phyloP scores from a whole-genome alignment of 2,329 filamentous ascomycete genomes.

The Lecanicillium sp. region DNA sequence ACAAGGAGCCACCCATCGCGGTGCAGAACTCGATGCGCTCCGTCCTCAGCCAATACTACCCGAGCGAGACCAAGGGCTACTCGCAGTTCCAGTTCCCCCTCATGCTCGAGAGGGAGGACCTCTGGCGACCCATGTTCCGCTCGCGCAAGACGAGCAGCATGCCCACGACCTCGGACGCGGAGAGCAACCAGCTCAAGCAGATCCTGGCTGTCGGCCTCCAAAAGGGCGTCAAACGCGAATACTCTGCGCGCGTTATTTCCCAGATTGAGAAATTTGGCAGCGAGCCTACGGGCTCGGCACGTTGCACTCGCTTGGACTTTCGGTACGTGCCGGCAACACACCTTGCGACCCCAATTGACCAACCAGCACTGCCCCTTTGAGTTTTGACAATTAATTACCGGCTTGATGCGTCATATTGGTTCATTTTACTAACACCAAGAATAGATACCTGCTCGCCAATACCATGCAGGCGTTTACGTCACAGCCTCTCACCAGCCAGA shows the following conservation, averaged over 20 bases:
- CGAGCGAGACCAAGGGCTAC: slow-evolving; percentile 40
- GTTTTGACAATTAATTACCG: neutral
- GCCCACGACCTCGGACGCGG: slow-evolving; percentile 25
- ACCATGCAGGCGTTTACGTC: slow-evolving; percentile 54
- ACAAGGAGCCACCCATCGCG: slow-evolving; percentile 42
- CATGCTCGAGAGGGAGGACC: slow-evolving; percentile 41
- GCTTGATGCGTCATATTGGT: neutral
- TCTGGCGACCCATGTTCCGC: slow-evolving; percentile 49
- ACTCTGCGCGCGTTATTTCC: slow-evolving; percentile 41
- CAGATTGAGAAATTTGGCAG: slow-evolving; percentile 51
- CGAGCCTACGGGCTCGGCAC: slow-evolving; percentile 42
- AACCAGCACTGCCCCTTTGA: too few relatives aligned
- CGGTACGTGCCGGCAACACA: slow-evolving; percentile 41
- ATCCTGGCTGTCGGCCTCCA: slow-evolving; percentile 57
- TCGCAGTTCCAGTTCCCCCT: slow-evolving; percentile 43
- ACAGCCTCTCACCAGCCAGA: slow-evolving; percentile 44
- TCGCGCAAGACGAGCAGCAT: slow-evolving; percentile 27
- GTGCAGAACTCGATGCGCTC: slow-evolving; percentile 53
- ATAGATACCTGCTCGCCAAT: slow-evolving; percentile 53
- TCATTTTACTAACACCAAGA: neutral
- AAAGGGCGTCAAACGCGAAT: slow-evolving; percentile 44
- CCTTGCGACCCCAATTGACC: too few relatives aligned
- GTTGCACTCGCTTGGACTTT: slow-evolving; percentile 53
- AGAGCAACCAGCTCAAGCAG: slow-evolving; percentile 44
- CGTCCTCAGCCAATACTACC: slow-evolving; percentile 46